These are phyloP conservation scores for Podospora didyma DNA, from an alignment of 495 filamentous ascomycete species.

Conservation along the genomic window DNA sequence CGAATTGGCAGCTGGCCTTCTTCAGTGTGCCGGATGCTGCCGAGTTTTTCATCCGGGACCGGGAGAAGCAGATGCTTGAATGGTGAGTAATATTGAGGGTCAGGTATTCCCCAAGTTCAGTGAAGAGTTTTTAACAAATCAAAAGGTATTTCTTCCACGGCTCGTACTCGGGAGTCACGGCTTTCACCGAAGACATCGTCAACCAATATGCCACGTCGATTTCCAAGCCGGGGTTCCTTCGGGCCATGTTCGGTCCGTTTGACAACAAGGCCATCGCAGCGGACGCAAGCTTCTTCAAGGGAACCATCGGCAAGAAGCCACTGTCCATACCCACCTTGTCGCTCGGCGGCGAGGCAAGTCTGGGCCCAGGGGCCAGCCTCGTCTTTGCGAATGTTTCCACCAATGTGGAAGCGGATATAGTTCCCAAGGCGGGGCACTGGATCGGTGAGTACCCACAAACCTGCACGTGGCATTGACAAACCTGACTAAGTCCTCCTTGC, in stretches of 20 bases:
- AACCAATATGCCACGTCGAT: constrained; percentile 18
- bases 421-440: constrained; percentile 26
- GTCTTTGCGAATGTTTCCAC: constrained; percentile 7
- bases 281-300: constrained; percentile 20
- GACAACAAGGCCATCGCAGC: constrained; percentile 5
- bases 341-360: constrained; percentile 22
- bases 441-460: constrained; percentile 16
- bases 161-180: constrained; percentile 23
- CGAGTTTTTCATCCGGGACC: constrained; percentile 36
- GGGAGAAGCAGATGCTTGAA: constrained; percentile 34
- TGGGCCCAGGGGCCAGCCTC: constrained; percentile 2
- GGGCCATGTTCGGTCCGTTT: constrained; percentile 24
- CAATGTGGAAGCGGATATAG: constrained; percentile 19
- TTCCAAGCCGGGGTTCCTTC: constrained; percentile 24
- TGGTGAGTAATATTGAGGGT: too few species aligned
- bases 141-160: constrained; percentile 42
- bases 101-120: too few species aligned
- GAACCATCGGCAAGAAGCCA: constrained; percentile 6
- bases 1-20: constrained; percentile 42
- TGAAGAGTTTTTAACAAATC: too few species aligned
- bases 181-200: constrained; percentile 18
- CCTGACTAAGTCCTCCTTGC: not conserved
- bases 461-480: not conserved
- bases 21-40: constrained; percentile 41
- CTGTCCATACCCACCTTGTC: constrained; percentile 10